Percentiles rank a stretch among this genome's conserved stretches.
Evolutionary conservation across 352 stramenopile species (phyloP).

Genomic region (Albugo laibachii): DNA sequence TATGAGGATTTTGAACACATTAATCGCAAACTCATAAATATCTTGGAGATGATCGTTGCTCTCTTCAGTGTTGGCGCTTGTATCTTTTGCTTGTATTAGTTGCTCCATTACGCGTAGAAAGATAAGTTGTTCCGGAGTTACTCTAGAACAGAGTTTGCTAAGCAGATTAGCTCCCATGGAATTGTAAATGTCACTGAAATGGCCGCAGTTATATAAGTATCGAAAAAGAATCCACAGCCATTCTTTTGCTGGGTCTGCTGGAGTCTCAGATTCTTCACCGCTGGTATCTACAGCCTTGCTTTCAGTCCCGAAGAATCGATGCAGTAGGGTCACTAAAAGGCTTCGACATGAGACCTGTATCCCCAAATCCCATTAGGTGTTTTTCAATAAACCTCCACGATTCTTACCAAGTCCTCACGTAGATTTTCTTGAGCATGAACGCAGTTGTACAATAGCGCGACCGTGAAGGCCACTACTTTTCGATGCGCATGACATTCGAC

Average conservation of each 20-base stretch:
- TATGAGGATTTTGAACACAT: slow-evolving; percentile 27
- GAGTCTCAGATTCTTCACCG: slow-evolving; percentile 2
- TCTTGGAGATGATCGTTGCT: not conserved
- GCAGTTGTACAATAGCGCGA: slow-evolving; percentile 46
- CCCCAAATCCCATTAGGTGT: not conserved
- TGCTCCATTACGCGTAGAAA: slow-evolving; percentile 29
- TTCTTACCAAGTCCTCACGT: slow-evolving; percentile 27
- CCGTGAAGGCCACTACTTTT: slow-evolving; percentile 49
- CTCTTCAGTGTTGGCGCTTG: not conserved
- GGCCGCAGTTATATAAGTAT: slow-evolving; percentile 24
- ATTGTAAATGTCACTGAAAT: slow-evolving; percentile 40
- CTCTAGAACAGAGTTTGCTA: slow-evolving; percentile 54
- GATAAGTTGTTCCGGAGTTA: slow-evolving; percentile 67
- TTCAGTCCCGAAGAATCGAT: slow-evolving; percentile 25
- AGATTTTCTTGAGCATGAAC: slow-evolving; percentile 18
- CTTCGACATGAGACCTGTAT: slow-evolving; percentile 35
- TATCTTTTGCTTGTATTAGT: not conserved
- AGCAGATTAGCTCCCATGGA: slow-evolving; percentile 51
- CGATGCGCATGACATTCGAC: slow-evolving; percentile 59
- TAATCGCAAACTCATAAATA: slow-evolving; percentile 34
- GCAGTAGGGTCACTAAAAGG: slow-evolving; percentile 50
- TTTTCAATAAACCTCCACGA: not conserved
- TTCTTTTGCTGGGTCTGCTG: slow-evolving; percentile 48
- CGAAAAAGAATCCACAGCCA: slow-evolving; percentile 56
- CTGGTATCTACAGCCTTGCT: too few species aligned